A percentile compares a stretch with the other conserved stretches of the same genome.
Evolutionary conservation across 345 rosid species (phyloP).

Genomic region (Eucalyptus tenuipes): DNA sequence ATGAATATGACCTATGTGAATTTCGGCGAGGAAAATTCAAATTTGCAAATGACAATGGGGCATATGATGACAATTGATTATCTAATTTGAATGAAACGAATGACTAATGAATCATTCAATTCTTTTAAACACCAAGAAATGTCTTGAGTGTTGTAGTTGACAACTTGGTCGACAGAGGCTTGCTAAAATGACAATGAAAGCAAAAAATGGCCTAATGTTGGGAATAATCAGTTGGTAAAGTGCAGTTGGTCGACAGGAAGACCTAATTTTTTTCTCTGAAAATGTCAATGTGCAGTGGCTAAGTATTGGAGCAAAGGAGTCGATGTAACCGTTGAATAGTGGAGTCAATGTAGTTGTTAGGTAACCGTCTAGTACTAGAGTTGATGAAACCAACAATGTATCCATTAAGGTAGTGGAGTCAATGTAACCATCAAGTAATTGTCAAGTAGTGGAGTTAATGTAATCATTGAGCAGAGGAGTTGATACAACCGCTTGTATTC

Average conservation of each 20-base stretch:
- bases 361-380: neutral
- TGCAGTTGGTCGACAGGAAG: fast-evolving
- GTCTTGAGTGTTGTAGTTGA: neutral
- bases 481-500: too few relatives aligned
- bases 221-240: neutral
- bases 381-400: too few relatives aligned
- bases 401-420: neutral
- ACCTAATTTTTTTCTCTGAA: neutral
- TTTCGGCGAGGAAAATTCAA: neutral
- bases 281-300: neutral
- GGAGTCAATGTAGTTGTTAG: neutral
- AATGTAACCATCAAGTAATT: neutral
- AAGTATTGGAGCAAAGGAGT: neutral
- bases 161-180: neutral
- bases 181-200: neutral
- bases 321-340: too few relatives aligned
- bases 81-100: too few relatives aligned
- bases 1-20: neutral
- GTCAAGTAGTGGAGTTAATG: neutral
- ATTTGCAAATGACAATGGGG: neutral
- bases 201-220: neutral
- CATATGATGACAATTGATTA: neutral
- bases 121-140: neutral
- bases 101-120: too few relatives aligned
- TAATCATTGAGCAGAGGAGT: fast-evolving